Evolutionary conservation across 2,329 filamentous ascomycete genomes (phyloP).

Genomic region (Biscogniauxia sp.): DNA sequence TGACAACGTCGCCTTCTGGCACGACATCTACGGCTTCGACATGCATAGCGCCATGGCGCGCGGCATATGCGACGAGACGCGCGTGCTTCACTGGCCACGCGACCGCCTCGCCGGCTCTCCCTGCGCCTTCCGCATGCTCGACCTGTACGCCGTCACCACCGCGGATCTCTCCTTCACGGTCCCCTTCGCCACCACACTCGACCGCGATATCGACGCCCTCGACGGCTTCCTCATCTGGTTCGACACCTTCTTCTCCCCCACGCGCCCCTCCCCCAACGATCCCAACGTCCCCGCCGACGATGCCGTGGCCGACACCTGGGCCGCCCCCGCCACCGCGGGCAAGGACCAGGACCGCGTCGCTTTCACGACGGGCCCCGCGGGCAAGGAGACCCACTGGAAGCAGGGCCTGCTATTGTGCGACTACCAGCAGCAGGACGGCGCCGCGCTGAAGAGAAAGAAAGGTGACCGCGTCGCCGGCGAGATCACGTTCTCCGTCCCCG

Average conservation of each 20-base stretch:
- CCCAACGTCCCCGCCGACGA: slow-evolving; percentile 36
- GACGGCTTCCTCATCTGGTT: slow-evolving; percentile 93
- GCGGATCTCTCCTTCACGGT: slow-evolving; percentile 75
- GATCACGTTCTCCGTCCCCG: slow-evolving; percentile 67
- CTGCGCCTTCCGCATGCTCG: slow-evolving; percentile 69
- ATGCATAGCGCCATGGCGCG: slow-evolving; percentile 82
- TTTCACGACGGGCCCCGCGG: slow-evolving; percentile 82
- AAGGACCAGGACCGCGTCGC: slow-evolving; percentile 62
- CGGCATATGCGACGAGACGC: slow-evolving; percentile 76
- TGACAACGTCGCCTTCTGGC: slow-evolving; percentile 82
- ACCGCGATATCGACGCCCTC: slow-evolving; percentile 62
- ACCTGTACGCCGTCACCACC: slow-evolving; percentile 69
- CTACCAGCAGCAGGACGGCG: not conserved
- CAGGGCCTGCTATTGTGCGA: slow-evolving; percentile 75
- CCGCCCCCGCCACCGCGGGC: slow-evolving; percentile 32
- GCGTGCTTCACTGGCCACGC: slow-evolving; percentile 69
- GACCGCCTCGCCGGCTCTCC: slow-evolving; percentile 58
- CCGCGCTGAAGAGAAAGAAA: slow-evolving; percentile 40
- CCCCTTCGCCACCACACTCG: slow-evolving; percentile 62
- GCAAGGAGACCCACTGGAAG: slow-evolving; percentile 84
- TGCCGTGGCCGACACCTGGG: slow-evolving; percentile 60
- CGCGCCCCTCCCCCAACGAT: slow-evolving; percentile 40
- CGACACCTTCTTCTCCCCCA: slow-evolving; percentile 83
- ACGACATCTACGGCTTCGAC: slow-evolving; percentile 90
- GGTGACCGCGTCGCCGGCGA: slow-evolving; percentile 62